Evolutionary conservation across 768 basidiomycete genomes (phyloP).

Genomic region (Harrya chromipes): DNA sequence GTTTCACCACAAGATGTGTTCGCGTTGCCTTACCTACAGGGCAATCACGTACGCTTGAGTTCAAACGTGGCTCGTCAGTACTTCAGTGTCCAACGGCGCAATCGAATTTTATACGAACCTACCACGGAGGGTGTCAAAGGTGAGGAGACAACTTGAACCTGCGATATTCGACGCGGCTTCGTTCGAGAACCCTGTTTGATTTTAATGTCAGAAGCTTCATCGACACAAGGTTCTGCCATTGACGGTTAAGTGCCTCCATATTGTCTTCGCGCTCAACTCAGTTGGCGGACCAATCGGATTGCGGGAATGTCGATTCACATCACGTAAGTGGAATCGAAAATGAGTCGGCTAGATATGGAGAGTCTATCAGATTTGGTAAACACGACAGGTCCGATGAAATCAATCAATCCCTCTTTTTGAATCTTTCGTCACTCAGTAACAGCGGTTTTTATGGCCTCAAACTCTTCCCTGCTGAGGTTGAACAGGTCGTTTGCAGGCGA

Average conservation of each 20-base stretch:
- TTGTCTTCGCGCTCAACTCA: slow-evolving; percentile 8
- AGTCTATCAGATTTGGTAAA: slow-evolving; percentile 15
- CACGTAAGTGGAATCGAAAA: slow-evolving; percentile 26
- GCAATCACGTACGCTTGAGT: slow-evolving; percentile 7
- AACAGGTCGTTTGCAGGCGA: slow-evolving; percentile 20
- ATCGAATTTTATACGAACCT: slow-evolving; percentile 11
- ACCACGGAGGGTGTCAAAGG: neutral
- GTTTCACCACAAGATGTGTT: slow-evolving; percentile 1
- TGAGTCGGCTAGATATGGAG: slow-evolving; percentile 26
- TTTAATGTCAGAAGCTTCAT: slow-evolving; percentile 2
- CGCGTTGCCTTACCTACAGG: slow-evolving; percentile 9
- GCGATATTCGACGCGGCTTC: slow-evolving; percentile 4
- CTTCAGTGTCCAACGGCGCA: neutral
- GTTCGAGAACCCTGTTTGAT: slow-evolving; percentile 15
- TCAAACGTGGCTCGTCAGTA: neutral
- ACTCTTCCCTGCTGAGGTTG: slow-evolving; percentile 29
- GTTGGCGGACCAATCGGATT: slow-evolving; percentile 18
- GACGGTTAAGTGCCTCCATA: neutral
- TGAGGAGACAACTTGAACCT: neutral
- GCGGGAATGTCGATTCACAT: slow-evolving; percentile 13
- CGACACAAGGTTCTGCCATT: slow-evolving; percentile 14
- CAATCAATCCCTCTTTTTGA: slow-evolving; percentile 13
- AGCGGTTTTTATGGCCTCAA: slow-evolving; percentile 18
- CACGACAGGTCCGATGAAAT: slow-evolving; percentile 6
- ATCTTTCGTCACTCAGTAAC: slow-evolving; percentile 21